These are phyloP conservation scores for Mycena amicta DNA, from an alignment of 768 basidiomycete species.

Conservation along the genomic window DNA sequence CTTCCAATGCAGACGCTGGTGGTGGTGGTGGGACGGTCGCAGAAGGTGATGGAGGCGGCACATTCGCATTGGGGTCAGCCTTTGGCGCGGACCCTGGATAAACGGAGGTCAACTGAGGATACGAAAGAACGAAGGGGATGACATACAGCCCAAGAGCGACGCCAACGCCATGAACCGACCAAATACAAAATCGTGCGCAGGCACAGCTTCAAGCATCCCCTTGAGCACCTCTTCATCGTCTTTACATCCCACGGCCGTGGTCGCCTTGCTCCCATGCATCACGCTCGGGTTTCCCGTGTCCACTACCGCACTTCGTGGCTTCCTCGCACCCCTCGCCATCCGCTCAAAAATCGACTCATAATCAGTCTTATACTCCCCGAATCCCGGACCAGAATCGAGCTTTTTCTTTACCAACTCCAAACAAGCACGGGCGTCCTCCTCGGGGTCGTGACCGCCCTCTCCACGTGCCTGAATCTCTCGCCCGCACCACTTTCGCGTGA, in stretches of 20 bases:
- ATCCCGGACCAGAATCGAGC: conserved; percentile 72
- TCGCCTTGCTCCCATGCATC: conserved; percentile 87
- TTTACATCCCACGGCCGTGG: conserved; percentile 71
- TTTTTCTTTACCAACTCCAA: conserved; percentile 84
- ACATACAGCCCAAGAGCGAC: conserved; percentile 81
- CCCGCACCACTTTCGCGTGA: conserved; percentile 90
- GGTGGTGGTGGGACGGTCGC: conserved; percentile 29
- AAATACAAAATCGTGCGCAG: conserved; percentile 79
- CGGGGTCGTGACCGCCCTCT: conserved; percentile 89
- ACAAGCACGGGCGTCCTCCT: conserved; percentile 92
- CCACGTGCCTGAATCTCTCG: conserved; percentile 87
- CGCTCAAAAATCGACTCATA: conserved; percentile 89
- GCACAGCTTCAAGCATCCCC: conserved; percentile 60
- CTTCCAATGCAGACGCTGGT: conserved; percentile 35
- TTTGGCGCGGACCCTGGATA: conserved; percentile 66
- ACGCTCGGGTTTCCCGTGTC: conserved; percentile 83
- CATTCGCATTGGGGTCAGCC: conserved; percentile 36
- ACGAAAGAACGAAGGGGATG: conserved; percentile 1
- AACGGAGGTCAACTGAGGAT: background rate
- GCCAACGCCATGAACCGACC: conserved; percentile 83
- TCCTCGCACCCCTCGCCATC: conserved; percentile 57
- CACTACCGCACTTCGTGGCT: conserved; percentile 66
- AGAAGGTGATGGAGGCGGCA: conserved; percentile 25
- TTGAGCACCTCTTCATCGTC: conserved; percentile 79
- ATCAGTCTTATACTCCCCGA: conserved; percentile 86